These are phyloP conservation scores for Paraphaeosphaeria minitans DNA, from an alignment of 2,329 filamentous ascomycete species.

Conservation along the genomic window DNA sequence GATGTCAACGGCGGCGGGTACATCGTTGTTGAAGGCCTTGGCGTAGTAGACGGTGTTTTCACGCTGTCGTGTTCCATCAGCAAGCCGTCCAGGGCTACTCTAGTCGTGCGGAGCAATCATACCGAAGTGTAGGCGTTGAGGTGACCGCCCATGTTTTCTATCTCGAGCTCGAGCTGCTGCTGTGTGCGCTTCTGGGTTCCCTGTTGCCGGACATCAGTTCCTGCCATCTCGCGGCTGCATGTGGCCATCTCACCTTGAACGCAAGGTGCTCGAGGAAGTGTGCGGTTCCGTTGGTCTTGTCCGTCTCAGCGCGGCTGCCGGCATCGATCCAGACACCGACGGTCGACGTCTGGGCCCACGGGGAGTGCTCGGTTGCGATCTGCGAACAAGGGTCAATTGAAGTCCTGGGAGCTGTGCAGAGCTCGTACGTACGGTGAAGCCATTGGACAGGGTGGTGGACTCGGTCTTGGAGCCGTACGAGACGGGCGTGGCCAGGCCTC, in stretches of 20 bases:
- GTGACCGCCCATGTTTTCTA: slow-evolving; percentile 99
- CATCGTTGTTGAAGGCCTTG: slow-evolving; percentile 98
- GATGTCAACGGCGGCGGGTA: slow-evolving; percentile 95
- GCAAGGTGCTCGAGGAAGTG: slow-evolving; percentile 99
- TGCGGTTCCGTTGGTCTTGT: slow-evolving; percentile 98
- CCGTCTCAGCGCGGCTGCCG: slow-evolving; percentile 95
- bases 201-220: slow-evolving; percentile 54
- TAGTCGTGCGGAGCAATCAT: slow-evolving; percentile 46
- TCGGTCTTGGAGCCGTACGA: slow-evolving; percentile 78
- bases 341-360: slow-evolving; percentile 96
- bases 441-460: slow-evolving; percentile 95
- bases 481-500: slow-evolving; percentile 90
- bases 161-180: slow-evolving; percentile 97
- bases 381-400: slow-evolving; percentile 53
- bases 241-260: slow-evolving; percentile 77
- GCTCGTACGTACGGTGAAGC: slow-evolving; percentile 76
- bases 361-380: slow-evolving; percentile 98
- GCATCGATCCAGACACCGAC: slow-evolving; percentile 99
- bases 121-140: slow-evolving; percentile 99
- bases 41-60: slow-evolving; percentile 99
- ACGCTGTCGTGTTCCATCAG: slow-evolving; percentile 63
- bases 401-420: slow-evolving; percentile 20
- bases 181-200: slow-evolving; percentile 93
- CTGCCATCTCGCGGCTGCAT: slow-evolving; percentile 12
- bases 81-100: slow-evolving; percentile 16